Evolutionary conservation across 352 stramenopile genomes (phyloP).

Genomic region (Globisporangium sylvaticum): DNA sequence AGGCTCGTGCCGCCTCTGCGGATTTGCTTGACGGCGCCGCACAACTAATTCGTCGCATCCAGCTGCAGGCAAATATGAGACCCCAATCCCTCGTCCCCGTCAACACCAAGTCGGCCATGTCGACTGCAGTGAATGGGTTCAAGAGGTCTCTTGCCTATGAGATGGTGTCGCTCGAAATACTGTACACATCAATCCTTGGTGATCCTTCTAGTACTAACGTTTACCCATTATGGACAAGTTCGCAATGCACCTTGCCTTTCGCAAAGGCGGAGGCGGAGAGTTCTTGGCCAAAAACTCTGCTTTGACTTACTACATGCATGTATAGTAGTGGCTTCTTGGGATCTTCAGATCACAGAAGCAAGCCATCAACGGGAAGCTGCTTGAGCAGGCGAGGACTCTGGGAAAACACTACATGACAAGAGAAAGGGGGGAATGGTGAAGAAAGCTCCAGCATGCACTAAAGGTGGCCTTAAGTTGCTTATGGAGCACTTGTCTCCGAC

Average conservation of each 20-base stretch:
- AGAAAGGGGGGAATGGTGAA: constrained; percentile 23
- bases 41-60: no score
- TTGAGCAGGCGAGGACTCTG: not conserved
- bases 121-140: not conserved
- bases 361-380: not conserved
- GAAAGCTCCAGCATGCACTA: constrained; percentile 27
- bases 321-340: not conserved
- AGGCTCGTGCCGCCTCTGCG: no score
- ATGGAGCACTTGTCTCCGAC: constrained; percentile 24
- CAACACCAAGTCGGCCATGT: constrained; percentile 2
- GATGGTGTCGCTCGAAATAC: not conserved
- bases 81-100: not conserved
- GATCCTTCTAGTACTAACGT: not conserved
- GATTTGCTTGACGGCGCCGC: no score
- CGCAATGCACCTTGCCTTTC: not conserved
- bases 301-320: not conserved
- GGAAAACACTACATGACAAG: constrained; percentile 14
- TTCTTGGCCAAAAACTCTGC: not conserved
- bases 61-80: no score
- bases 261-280: not conserved
- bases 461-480: constrained; percentile 18
- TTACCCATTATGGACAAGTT: constrained; percentile 4
- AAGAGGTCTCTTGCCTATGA: not conserved
- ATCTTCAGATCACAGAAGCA: not conserved
- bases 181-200: not conserved